These are phyloP conservation scores for Calonectria crousiana DNA, from an alignment of 2,329 filamentous ascomycete species.

Conservation along the genomic window DNA sequence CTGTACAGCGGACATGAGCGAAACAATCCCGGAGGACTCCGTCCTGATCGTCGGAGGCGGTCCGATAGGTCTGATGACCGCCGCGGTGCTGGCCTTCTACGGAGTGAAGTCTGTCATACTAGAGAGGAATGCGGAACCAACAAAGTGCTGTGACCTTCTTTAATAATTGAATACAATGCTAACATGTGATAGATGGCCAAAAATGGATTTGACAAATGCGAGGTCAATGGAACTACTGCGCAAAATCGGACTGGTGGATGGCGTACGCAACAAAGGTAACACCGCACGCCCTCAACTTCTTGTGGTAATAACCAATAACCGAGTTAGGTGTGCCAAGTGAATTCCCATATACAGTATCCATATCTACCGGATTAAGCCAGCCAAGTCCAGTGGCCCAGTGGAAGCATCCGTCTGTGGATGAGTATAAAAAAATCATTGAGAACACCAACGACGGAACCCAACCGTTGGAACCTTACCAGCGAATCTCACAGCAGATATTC, in stretches of 20 bases:
- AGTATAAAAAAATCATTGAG: not conserved
- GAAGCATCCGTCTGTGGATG: slow-evolving; percentile 10
- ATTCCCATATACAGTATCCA: slow-evolving; percentile 1
- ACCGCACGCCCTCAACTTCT: not conserved
- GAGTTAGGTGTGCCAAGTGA: not conserved
- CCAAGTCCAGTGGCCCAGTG: not conserved
- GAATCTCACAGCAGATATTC: slow-evolving; percentile 17
- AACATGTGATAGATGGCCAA: slow-evolving; percentile 10
- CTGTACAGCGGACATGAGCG: not conserved
- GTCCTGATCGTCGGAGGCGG: slow-evolving; percentile 8
- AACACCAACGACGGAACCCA: slow-evolving; percentile 14
- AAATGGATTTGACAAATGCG: slow-evolving; percentile 22
- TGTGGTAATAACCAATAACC: not conserved
- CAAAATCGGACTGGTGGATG: slow-evolving; percentile 10
- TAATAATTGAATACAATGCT: not conserved
- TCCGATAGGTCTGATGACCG: slow-evolving; percentile 6
- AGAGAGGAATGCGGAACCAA: slow-evolving; percentile 1
- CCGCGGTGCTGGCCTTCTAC: slow-evolving; percentile 5
- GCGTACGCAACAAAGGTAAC: not conserved
- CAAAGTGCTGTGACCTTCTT: not conserved
- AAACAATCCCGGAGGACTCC: not conserved
- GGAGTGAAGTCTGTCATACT: slow-evolving; percentile 4
- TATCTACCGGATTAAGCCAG: slow-evolving; percentile 6
- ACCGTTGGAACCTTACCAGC: slow-evolving; percentile 12
- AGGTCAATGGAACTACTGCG: slow-evolving; percentile 18